Percentiles rank a stretch among this genome's conserved stretches.
These are phyloP conservation scores for Phytopythium mirpurense DNA, from an alignment of 352 stramenopile genomes.

Conservation along the genomic window DNA sequence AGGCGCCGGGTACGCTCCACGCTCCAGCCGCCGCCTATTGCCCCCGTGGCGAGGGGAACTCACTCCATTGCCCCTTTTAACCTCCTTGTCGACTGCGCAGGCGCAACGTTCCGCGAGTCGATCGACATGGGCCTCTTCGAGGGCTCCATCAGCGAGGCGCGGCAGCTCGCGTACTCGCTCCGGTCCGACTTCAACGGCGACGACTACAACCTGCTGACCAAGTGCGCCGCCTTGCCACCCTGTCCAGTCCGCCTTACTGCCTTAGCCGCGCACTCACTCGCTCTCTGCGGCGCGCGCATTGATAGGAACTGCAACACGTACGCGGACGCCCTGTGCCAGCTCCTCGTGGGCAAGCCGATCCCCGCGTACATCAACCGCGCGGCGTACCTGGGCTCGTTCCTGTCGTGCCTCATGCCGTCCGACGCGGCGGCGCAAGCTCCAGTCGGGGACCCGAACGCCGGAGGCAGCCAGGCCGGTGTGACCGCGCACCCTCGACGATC, in stretches of 20 bases:
- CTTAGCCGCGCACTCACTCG: not conserved
- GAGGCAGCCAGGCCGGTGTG: not conserved
- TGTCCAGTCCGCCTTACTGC: not conserved
- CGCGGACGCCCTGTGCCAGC: constrained; percentile 80
- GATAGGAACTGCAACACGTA: constrained; percentile 93
- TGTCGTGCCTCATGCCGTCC: constrained; percentile 72
- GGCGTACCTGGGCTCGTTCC: constrained; percentile 90
- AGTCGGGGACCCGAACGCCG: constrained; percentile 36
- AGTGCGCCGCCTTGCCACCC: constrained; percentile 24
- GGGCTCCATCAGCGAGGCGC: constrained; percentile 74
- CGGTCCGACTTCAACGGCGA: constrained; percentile 80
- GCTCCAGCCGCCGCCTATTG: too few species aligned
- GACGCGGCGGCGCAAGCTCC: constrained; percentile 51
- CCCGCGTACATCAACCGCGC: constrained; percentile 91
- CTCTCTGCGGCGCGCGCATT: too few species aligned
- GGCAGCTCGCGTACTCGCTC: constrained; percentile 80
- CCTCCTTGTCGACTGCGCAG: too few species aligned
- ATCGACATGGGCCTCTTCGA: constrained; percentile 89
- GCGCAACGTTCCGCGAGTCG: constrained; percentile 86
- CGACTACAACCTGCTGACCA: constrained; percentile 90
- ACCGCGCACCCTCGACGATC: constrained; percentile 14
- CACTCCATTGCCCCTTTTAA: too few species aligned
- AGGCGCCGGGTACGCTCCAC: constrained; percentile 60
- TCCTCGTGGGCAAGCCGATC: constrained; percentile 78
- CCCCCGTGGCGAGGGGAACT: too few species aligned